Conservation (phyloP, 106 monocot species). For the Phalaenopsis aphrodite region DNA sequence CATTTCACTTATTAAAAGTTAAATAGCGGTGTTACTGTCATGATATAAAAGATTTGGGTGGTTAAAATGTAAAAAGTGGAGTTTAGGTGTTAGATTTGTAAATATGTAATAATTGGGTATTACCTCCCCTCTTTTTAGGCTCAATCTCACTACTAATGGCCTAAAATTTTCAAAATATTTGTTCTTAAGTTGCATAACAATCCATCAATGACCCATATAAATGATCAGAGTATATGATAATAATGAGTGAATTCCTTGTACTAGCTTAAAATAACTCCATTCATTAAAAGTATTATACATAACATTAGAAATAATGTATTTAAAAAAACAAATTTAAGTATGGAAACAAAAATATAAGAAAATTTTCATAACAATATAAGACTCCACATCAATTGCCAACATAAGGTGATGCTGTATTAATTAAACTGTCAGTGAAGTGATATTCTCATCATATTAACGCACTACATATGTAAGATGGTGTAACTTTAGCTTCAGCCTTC, state of each 20-base stretch:
- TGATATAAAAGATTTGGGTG: too few species aligned
- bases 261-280: not conserved
- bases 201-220: not conserved
- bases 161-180: not conserved
- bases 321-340: not conserved
- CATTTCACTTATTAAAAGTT: too few species aligned
- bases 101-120: too few species aligned
- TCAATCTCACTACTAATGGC: too few species aligned
- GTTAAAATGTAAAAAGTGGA: too few species aligned
- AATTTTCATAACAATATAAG: not conserved
- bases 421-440: not conserved
- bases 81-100: too few species aligned
- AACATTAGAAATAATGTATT: not conserved
- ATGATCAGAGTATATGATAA: not conserved
- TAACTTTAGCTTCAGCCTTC: not conserved
- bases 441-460: not conserved
- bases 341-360: not conserved
- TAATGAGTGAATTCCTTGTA: not conserved
- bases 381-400: not conserved
- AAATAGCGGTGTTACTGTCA: too few species aligned
- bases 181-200: not conserved
- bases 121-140: too few species aligned
- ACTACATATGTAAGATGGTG: not conserved
- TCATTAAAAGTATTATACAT: not conserved
- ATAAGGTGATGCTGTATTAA: not conserved